Percentiles rank a stretch among this genome's conserved stretches.
Conservation (phyloP, 352 stramenopile species). For the Stephanocyclus meneghinianus region DNA sequence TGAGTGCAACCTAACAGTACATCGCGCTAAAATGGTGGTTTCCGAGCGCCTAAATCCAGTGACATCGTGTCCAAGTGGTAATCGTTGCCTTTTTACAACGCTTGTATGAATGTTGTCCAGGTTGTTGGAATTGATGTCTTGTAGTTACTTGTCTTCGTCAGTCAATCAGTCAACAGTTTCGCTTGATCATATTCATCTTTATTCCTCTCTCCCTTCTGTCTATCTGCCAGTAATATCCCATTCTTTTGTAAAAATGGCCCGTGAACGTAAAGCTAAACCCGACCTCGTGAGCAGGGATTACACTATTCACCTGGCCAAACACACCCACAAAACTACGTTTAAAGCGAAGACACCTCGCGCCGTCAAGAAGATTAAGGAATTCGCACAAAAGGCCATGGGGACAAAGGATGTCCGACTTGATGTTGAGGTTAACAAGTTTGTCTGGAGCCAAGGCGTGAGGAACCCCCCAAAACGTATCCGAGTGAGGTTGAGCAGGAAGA, state of each 20-base stretch:
- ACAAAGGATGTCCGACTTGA: constrained; percentile 96
- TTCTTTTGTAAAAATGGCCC: constrained; percentile 25
- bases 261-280: constrained; percentile 63
- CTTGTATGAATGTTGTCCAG: no score
- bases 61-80: no score
- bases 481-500: constrained; percentile 95
- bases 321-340: constrained; percentile 91
- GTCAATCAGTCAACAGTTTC: no score
- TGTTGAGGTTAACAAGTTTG: constrained; percentile 95
- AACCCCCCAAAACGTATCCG: constrained; percentile 97
- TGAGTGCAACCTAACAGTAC: no score
- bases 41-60: no score
- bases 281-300: constrained; percentile 97
- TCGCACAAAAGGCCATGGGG: constrained; percentile 95
- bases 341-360: constrained; percentile 97
- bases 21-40: no score
- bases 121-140: no score
- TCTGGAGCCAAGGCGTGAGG: constrained; percentile 96
- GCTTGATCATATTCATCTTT: no score
- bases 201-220: no score
- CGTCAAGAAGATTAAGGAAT: constrained; percentile 97
- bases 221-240: no score
- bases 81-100: no score
- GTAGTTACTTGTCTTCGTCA: no score
- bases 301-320: constrained; percentile 99